Evolutionary conservation across 768 basidiomycete species (phyloP).

Genomic region (Mycena belliarum): DNA sequence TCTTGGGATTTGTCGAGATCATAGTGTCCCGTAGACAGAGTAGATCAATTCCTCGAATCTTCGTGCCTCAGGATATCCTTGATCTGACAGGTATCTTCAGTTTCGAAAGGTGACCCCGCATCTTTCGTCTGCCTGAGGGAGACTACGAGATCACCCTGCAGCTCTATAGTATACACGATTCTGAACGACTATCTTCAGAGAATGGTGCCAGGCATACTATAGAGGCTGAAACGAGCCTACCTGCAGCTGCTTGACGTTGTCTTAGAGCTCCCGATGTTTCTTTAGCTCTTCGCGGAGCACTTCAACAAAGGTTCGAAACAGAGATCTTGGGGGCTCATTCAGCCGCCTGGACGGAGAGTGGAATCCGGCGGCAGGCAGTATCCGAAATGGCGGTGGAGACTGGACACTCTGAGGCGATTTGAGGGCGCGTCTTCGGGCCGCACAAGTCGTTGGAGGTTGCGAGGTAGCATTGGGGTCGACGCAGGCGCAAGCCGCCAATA

Average conservation of each 20-base stretch:
- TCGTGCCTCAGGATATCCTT: too few relatives aligned
- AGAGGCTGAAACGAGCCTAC: too few relatives aligned
- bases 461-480: constrained; percentile 42
- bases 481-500: neutral
- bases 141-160: constrained; percentile 97
- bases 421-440: constrained; percentile 18
- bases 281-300: constrained; percentile 89
- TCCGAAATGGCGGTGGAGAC: constrained; percentile 13
- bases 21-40: too few relatives aligned
- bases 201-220: too few relatives aligned
- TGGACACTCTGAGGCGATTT: constrained; percentile 2
- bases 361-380: constrained; percentile 43
- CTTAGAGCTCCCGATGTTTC: constrained; percentile 93
- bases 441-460: constrained; percentile 45
- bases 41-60: too few relatives aligned
- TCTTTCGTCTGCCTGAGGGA: too few relatives aligned
- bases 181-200: too few relatives aligned
- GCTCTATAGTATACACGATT: too few relatives aligned
- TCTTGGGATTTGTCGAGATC: constrained; percentile 98
- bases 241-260: constrained; percentile 96
- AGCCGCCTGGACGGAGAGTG: constrained; percentile 65
- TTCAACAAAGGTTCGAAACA: constrained; percentile 95
- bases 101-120: too few relatives aligned
- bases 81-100: too few relatives aligned
- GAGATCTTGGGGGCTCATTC: constrained; percentile 80